These are phyloP conservation scores for Boletellus emodensis DNA, from an alignment of 768 basidiomycete genomes.

Conservation along the genomic window DNA sequence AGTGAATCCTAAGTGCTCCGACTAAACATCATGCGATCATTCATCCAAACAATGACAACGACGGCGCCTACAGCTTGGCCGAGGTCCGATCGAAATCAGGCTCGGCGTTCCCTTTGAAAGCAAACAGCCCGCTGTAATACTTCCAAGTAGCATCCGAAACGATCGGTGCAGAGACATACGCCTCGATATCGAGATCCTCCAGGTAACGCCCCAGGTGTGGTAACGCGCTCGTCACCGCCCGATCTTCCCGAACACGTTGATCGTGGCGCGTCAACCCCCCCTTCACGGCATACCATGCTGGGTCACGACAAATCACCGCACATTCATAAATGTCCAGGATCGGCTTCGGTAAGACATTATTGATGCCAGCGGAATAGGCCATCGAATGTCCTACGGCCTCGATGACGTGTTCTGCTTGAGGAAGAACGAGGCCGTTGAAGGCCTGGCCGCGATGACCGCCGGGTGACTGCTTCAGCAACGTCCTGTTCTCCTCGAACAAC, in stretches of 20 bases:
- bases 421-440: slow-evolving; percentile 53
- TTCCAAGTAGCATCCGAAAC: slow-evolving; percentile 51
- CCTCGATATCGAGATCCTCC: slow-evolving; percentile 43
- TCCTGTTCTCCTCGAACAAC: slow-evolving; percentile 45
- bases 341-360: slow-evolving; percentile 41
- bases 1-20: no score
- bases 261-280: slow-evolving; percentile 45
- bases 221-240: slow-evolving; percentile 41
- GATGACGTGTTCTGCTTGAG: slow-evolving; percentile 48
- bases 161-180: slow-evolving; percentile 53
- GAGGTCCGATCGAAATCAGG: no score
- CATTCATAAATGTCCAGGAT: slow-evolving; percentile 57
- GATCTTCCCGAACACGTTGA: slow-evolving; percentile 47
- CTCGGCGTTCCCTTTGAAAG: no score
- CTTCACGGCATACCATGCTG: slow-evolving; percentile 57
- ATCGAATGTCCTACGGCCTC: slow-evolving; percentile 62
- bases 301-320: slow-evolving; percentile 48
- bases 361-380: slow-evolving; percentile 53
- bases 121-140: neutral
- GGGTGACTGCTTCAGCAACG: slow-evolving; percentile 35
- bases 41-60: no score
- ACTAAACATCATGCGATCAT: no score
- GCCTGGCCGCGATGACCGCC: slow-evolving; percentile 26
- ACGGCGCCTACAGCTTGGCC: slow-evolving; percentile 13
- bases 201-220: slow-evolving; percentile 41